Evolutionary conservation across 2,329 filamentous ascomycete genomes (phyloP).

Genomic region (Diatrype stigma): DNA sequence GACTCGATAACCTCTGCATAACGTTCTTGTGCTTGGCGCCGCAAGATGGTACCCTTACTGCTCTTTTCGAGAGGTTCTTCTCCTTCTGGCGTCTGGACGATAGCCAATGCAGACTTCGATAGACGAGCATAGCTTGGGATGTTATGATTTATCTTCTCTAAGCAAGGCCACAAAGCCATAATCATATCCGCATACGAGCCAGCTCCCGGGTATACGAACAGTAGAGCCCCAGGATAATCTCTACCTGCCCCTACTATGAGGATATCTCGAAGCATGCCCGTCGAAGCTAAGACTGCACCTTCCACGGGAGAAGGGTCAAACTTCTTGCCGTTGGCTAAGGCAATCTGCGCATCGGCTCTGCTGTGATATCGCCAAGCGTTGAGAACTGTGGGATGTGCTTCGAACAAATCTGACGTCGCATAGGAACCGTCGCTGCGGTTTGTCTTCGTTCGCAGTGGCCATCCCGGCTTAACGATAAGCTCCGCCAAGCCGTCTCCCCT

Average conservation of each 20-base stretch:
- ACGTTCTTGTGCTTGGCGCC: slow-evolving; percentile 44
- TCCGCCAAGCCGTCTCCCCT: slow-evolving; percentile 43
- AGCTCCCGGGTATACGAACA: slow-evolving; percentile 39
- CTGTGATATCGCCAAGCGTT: slow-evolving; percentile 61
- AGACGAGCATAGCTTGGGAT: slow-evolving; percentile 49
- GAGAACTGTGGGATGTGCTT: slow-evolving; percentile 44
- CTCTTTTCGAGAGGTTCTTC: slow-evolving; percentile 48
- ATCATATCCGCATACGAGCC: slow-evolving; percentile 35
- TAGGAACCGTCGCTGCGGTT: slow-evolving; percentile 59
- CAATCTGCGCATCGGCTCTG: slow-evolving; percentile 57
- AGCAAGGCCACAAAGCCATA: slow-evolving; percentile 34
- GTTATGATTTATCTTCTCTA: slow-evolving; percentile 44
- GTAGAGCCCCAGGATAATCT: slow-evolving; percentile 51
- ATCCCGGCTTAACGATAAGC: slow-evolving; percentile 49
- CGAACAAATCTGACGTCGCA: slow-evolving; percentile 60
- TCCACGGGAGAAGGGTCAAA: slow-evolving; percentile 63
- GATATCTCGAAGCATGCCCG: slow-evolving; percentile 44
- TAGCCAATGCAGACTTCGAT: slow-evolving; percentile 44
- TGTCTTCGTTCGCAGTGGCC: slow-evolving; percentile 56
- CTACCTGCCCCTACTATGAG: slow-evolving; percentile 58
- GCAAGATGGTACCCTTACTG: slow-evolving; percentile 58
- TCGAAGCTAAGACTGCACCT: slow-evolving; percentile 43
- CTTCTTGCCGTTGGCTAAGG: slow-evolving; percentile 63
- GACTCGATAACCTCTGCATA: slow-evolving; percentile 43
- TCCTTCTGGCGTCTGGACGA: slow-evolving; percentile 31